Percentiles rank a stretch among this genome's conserved stretches.
Evolutionary conservation across 331 rosid species (phyloP).

Genomic region (Quercus tomentella): DNA sequence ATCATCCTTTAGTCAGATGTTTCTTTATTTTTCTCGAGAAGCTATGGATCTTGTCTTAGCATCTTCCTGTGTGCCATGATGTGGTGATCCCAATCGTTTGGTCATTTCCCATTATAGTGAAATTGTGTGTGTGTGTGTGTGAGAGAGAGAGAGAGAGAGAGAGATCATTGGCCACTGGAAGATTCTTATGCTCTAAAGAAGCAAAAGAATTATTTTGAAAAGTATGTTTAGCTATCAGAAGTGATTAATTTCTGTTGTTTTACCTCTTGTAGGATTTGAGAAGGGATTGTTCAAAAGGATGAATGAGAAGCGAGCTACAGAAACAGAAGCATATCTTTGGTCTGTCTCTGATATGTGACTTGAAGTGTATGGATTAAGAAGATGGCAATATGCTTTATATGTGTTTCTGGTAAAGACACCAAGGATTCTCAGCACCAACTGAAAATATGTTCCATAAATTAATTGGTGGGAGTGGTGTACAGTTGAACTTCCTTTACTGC

Average conservation of each 20-base stretch:
- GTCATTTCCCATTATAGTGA: not conserved
- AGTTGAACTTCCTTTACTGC: not conserved
- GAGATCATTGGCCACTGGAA: not conserved
- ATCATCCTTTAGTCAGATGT: not conserved
- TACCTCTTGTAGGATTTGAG: constrained; percentile 60
- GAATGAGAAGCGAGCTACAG: constrained; percentile 73
- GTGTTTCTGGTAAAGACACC: not conserved
- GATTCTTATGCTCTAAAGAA: not conserved
- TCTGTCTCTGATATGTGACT: constrained; percentile 88
- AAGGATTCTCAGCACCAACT: not conserved
- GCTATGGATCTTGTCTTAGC: not conserved
- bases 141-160: no score
- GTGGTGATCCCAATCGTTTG: not conserved
- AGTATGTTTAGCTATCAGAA: not conserved
- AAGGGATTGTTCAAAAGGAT: constrained; percentile 62
- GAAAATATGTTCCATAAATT: not conserved
- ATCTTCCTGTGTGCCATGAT: not conserved
- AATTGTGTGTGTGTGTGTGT: no score
- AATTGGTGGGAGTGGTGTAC: not conserved
- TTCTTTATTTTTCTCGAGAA: not conserved
- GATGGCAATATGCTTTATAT: not conserved
- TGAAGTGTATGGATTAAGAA: not conserved
- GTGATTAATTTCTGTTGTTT: constrained; percentile 11
- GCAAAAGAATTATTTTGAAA: not conserved
- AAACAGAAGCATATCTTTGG: constrained; percentile 91